Evolutionary conservation across 2,329 filamentous ascomycete species (phyloP).

Genomic region (Rutstroemia sp.): DNA sequence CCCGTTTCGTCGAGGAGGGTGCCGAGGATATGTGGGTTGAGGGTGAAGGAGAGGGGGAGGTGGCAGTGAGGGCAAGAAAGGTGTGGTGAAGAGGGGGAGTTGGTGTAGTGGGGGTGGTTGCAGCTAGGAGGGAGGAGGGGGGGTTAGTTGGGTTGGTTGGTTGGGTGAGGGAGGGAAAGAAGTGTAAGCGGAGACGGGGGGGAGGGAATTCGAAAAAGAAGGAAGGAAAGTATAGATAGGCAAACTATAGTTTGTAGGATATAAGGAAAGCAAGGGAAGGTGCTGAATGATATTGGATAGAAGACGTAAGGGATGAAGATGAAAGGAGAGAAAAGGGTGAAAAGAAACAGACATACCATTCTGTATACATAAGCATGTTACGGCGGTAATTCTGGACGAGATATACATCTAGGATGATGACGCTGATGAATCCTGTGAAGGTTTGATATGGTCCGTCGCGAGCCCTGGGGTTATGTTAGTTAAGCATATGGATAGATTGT

Average conservation of each 20-base stretch:
- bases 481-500: background rate
- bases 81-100: constrained; percentile 23
- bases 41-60: constrained; percentile 23
- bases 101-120: constrained; percentile 46
- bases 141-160: background rate
- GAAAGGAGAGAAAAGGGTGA: background rate
- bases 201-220: background rate
- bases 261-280: background rate
- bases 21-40: constrained; percentile 37
- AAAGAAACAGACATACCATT: constrained; percentile 31
- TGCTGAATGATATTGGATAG: background rate
- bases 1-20: constrained; percentile 47
- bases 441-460: constrained; percentile 26
- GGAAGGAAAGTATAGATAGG: background rate
- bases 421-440: constrained; percentile 35
- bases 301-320: no score
- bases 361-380: constrained; percentile 34
- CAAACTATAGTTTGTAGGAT: no score
- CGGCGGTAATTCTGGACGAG: constrained; percentile 21
- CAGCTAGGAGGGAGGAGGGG: constrained; percentile 35
- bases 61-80: constrained; percentile 35
- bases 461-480: constrained; percentile 19
- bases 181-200: background rate
- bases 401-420: constrained; percentile 25
- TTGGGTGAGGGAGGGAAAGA: background rate